Evolutionary conservation across 352 stramenopile genomes (phyloP).

Genomic region (Phytophthora podocarpi): DNA sequence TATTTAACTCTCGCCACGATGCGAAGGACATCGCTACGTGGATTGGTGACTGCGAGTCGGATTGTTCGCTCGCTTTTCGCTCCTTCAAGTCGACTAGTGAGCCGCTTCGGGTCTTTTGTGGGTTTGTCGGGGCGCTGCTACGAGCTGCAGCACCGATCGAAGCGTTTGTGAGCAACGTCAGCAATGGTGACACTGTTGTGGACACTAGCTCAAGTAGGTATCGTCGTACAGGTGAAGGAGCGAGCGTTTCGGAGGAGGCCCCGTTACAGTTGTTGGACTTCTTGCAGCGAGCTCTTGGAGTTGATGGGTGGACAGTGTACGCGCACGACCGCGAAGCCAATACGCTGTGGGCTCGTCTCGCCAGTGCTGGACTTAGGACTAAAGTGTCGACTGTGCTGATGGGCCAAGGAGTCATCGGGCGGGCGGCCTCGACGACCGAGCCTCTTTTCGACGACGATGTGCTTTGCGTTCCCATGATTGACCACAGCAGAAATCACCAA

Average conservation of each 20-base stretch:
- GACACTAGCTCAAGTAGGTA: slow-evolving; percentile 7
- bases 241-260: neutral
- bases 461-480: slow-evolving; percentile 61
- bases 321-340: slow-evolving; percentile 57
- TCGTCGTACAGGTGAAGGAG: neutral
- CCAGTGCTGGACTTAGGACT: slow-evolving; percentile 23
- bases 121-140: slow-evolving; percentile 64
- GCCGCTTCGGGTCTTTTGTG: slow-evolving; percentile 65
- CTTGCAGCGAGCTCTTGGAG: slow-evolving; percentile 51
- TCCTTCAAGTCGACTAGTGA: slow-evolving; percentile 26
- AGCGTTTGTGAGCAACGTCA: slow-evolving; percentile 19
- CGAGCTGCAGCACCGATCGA: slow-evolving; percentile 48
- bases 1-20: slow-evolving; percentile 72
- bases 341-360: slow-evolving; percentile 52
- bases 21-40: slow-evolving; percentile 43
- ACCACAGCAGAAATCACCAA: slow-evolving; percentile 29
- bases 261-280: slow-evolving; percentile 46
- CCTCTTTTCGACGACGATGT: slow-evolving; percentile 44
- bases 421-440: slow-evolving; percentile 40
- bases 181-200: neutral
- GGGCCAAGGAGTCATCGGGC: slow-evolving; percentile 62
- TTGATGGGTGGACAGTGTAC: slow-evolving; percentile 69
- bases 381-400: slow-evolving; percentile 48
- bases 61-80: slow-evolving; percentile 14
- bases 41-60: slow-evolving; percentile 40